Conservation (phyloP, 306 rosid species). For the Quercus bicolor region DNA sequence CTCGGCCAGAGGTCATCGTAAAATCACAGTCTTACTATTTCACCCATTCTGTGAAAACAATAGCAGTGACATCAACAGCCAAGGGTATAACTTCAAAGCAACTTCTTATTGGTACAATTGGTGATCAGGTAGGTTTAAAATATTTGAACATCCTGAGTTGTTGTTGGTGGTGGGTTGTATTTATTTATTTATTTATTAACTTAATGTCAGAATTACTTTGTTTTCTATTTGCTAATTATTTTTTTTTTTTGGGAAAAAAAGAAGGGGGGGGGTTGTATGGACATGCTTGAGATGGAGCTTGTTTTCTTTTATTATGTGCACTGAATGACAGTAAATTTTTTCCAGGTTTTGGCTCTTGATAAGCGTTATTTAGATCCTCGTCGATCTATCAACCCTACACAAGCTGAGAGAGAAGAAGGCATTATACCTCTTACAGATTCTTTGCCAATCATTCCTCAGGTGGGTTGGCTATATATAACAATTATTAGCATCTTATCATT, state of each 20-base stretch:
- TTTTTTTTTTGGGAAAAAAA: background rate
- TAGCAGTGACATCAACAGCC: conserved; percentile 84
- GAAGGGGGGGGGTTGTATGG: too few species aligned
- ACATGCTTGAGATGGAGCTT: background rate
- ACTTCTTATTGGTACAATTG: conserved; percentile 86
- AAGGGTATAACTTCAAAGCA: conserved; percentile 98
- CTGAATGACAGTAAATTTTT: conserved; percentile 8
- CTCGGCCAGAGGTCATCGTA: conserved; percentile 74
- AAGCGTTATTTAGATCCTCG: conserved; percentile 91
- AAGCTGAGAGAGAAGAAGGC: conserved; percentile 94
- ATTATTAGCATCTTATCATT: background rate
- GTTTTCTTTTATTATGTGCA: background rate
- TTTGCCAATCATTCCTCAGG: conserved; percentile 91
- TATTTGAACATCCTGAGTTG: conserved; percentile 14
- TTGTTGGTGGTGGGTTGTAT: background rate
- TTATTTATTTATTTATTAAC: background rate
- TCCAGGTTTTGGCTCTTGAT: conserved; percentile 92
- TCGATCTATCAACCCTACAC: conserved; percentile 76
- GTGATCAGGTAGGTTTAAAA: conserved; percentile 71
- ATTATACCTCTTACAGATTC: conserved; percentile 94
- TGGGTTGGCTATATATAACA: conserved; percentile 10
- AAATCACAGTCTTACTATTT: conserved; percentile 88
- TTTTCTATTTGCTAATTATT: background rate
- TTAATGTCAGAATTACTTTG: background rate
- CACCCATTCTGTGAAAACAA: conserved; percentile 83